Conservation (phyloP, 2,329 filamentous ascomycete species). For the Pyricularia grisea region DNA sequence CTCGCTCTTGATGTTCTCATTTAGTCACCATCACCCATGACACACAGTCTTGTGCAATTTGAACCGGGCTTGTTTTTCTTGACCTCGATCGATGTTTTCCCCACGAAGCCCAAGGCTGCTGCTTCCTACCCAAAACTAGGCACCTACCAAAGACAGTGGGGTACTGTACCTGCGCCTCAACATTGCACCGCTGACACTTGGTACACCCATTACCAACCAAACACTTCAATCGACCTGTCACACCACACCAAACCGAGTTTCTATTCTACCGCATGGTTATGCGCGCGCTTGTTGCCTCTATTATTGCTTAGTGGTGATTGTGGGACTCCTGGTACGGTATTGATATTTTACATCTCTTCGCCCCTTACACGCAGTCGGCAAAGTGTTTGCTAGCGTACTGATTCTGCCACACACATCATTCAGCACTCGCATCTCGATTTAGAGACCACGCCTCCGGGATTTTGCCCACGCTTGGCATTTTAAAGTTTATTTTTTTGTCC, state of each 20-base stretch:
- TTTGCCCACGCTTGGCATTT: not conserved
- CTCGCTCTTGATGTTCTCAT: not conserved
- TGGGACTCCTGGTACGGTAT: not conserved
- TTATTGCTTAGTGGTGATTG: not conserved
- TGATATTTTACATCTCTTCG: not conserved
- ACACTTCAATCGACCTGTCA: not conserved
- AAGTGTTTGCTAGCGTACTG: not conserved
- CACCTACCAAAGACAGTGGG: not conserved
- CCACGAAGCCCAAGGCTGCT: not conserved
- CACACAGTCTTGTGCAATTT: not conserved
- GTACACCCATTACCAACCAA: not conserved
- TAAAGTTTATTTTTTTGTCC: no score
- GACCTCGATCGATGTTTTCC: not conserved
- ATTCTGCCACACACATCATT: not conserved
- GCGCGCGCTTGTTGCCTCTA: not conserved
- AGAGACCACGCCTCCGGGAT: not conserved
- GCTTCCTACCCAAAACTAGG: not conserved
- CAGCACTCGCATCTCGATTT: not conserved
- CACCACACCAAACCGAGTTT: not conserved
- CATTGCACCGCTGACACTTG: not conserved
- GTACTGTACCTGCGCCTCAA: not conserved
- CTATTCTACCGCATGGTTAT: not conserved
- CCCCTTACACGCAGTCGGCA: not conserved
- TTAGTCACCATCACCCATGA: no score
- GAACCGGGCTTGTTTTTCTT: not conserved